Base-by-base conservation (phyloP, 257 asterid species). In the Coffea canephora region DNA sequence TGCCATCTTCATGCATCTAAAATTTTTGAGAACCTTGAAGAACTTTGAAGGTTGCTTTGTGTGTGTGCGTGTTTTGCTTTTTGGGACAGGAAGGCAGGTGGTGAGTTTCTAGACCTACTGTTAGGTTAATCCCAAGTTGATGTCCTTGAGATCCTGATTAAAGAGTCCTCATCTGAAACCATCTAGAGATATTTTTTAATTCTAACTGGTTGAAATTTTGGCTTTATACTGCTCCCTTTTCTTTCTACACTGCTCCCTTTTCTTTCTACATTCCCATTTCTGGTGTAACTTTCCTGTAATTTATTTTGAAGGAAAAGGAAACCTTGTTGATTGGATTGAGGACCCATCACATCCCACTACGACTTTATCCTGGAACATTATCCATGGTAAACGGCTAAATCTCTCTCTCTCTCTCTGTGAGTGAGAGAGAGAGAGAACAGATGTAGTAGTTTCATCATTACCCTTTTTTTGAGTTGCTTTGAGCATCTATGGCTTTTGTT, bases 291-390 rank as follows among this genome's bases (percentile, higher is more conserved):
- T 12, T 61, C 10, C 27, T 2, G 61, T 9, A 39, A 49, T 41
- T 75, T 66, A 49, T 77, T 23, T 12, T 57, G 73, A 74, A 81
- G 84, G 84, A 61, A 72, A 62, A 39, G 72, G 49, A 71, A 70
- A 80, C 71, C 74, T 81, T 39, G 59, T 27, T 34, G 67, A 81
- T 69, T 81, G 84, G 84, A 64, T 76, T 64, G 74, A 48, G 34
- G 80, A 81, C 62, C 84, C 84, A 34, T 76, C 69, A 11, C 36
- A 69, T 62, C 68, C 81, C 43, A 70, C 70, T 76, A 61, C 71
- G 64, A 70, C 79, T 8, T 61, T 71, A 54, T 81, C 80, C 43
- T 61, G 74, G 81, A 71, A 81, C 15, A 76, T 48, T 57, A 75
- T 81, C 61, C 78, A 71, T 13, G 84, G 84, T 81, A 76, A 55